A percentile compares a stretch with the other conserved stretches of the same genome.
Conservation (phyloP, 176 grass and related monocot species). For the Aegilops longissima region DNA sequence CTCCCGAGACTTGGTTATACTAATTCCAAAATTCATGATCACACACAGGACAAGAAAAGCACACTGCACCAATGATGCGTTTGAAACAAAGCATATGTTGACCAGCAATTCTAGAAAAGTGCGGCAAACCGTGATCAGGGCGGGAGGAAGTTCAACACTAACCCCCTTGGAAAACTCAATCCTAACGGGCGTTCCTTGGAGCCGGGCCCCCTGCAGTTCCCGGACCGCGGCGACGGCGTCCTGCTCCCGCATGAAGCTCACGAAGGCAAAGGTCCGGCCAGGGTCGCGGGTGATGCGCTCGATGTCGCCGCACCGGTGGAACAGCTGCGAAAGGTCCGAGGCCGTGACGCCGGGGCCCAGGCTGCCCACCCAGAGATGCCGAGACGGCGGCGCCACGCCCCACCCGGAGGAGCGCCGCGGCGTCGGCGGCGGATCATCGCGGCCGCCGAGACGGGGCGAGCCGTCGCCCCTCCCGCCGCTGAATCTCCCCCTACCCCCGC, state of each 20-base stretch:
- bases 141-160: conserved; percentile 65
- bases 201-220: conserved; percentile 59
- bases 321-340: conserved; percentile 58
- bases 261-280: conserved; percentile 74
- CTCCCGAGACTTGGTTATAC: conserved; percentile 12
- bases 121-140: conserved; percentile 20
- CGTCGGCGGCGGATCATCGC: conserved; percentile 20
- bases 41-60: background rate
- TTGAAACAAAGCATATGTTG: conserved; percentile 15
- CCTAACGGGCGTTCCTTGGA: conserved; percentile 69
- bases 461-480: conserved; percentile 24
- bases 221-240: conserved; percentile 56
- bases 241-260: conserved; percentile 62
- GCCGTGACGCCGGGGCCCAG: conserved; percentile 46
- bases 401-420: conserved; percentile 48
- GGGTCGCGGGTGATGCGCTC: conserved; percentile 54
- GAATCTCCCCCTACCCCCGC: conserved; percentile 29
- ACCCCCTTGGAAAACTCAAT: conserved; percentile 99
- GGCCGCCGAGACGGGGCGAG: background rate
- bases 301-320: conserved; percentile 65
- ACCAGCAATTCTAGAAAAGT: conserved; percentile 25
- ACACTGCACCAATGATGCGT: background rate
- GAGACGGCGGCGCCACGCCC: conserved; percentile 72
- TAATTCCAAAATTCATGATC: background rate
- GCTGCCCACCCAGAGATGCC: conserved; percentile 89